Evolutionary conservation across 192 early-diverging fungal species (phyloP), one percentile per base, ranked within the genome.

Genomic region (Oehlia diaphana): DNA sequence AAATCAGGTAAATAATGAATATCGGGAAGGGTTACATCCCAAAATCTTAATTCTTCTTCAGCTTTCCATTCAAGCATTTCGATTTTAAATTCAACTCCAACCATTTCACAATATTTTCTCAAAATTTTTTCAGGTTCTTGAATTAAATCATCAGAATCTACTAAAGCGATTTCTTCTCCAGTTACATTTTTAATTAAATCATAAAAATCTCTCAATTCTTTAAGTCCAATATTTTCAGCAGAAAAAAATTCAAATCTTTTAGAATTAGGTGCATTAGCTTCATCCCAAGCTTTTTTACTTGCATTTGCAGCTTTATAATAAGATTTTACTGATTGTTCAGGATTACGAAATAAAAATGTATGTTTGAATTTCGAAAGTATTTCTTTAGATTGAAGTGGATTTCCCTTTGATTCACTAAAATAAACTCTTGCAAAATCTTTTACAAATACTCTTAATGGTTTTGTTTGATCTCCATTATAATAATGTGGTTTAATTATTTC

Each of bases 291-390:
- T 64, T 64, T 19, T 28, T 64, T 16, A 33, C 16, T n/a, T 12
- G 68, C 31, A 42, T 19, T 70, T 70, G 68, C 39, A 70, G 31
- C 39, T 70, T 42, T 33, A 35, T 70, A 70, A 42, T n/a, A 70
- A 19, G 68, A 70, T 35, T 70, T 70, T 42, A 70, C 68, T 21
- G 68, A 33, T 70, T 70, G 23, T 70, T 70, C 68, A 12, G 68
- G 37, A 19, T 70, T 70, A 33, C 68, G 23, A 70, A 70, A 33
- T 39, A 70, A 42, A 33, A 70, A 70, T 19, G 68, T 70, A 70
- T 70, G 68, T 70, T 39, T 70, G 19, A 70, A 39, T 70, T 35
- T 42, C 42, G 68, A 70, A 13, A 70, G 31, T 33, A 37, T 42
- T 42, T 70, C 68, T 33, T 42, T 70, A 33, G 68, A 70, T 39